Conservation (phyloP, 2,329 filamentous ascomycete genomes). For the Fusarium sambucinum region DNA sequence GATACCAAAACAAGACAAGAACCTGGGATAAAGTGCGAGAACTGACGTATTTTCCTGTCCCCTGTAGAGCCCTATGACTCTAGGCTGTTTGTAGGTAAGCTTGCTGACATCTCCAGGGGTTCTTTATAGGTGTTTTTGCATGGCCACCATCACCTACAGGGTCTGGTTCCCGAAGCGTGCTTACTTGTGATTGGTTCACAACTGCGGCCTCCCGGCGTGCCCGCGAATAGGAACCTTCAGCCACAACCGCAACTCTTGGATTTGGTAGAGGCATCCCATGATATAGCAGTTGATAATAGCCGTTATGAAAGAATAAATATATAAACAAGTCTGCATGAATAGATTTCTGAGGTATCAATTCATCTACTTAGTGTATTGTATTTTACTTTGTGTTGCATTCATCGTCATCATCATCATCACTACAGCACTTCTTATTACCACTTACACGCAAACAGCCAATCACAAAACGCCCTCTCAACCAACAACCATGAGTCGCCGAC, state of each 20-base stretch:
- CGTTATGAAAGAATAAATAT: constrained; percentile 17
- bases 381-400: neutral
- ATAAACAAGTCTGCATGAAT: constrained; percentile 19
- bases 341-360: constrained; percentile 1
- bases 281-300: neutral
- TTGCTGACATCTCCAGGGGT: constrained; percentile 32
- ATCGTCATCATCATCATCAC: neutral
- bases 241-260: constrained; percentile 38
- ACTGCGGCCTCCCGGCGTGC: constrained; percentile 46
- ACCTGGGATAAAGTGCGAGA: constrained; percentile 24
- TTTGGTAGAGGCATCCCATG: constrained; percentile 37
- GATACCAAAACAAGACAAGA: constrained; percentile 28
- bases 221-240: constrained; percentile 45
- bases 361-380: constrained; percentile 11
- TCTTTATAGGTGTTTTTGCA: constrained; percentile 26
- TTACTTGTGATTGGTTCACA: constrained; percentile 33
- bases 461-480: constrained; percentile 8
- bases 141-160: constrained; percentile 38
- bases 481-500: constrained; percentile 42
- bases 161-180: constrained; percentile 1
- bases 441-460: constrained; percentile 33
- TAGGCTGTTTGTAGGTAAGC: constrained; percentile 40
- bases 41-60: constrained; percentile 20
- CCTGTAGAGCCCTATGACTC: constrained; percentile 21
- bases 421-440: constrained; percentile 5